Conservation (phyloP, 176 grass and related monocot genomes). For the Alopecurus myosuroides region DNA sequence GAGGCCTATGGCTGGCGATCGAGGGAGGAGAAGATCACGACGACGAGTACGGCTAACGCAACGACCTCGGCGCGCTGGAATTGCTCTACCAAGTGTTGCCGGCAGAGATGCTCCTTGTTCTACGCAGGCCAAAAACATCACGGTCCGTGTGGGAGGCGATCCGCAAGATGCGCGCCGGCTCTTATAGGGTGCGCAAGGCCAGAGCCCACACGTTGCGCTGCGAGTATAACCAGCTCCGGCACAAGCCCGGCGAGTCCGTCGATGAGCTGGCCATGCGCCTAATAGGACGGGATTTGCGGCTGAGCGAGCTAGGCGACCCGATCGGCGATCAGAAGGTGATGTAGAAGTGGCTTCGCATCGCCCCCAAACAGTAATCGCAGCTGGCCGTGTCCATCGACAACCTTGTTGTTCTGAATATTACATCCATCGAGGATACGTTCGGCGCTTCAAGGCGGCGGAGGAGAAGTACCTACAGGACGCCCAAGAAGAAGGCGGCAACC, state of each 20-base stretch:
- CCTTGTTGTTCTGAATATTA: background rate
- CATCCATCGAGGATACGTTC: background rate
- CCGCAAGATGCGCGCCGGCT: background rate
- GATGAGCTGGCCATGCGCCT: background rate
- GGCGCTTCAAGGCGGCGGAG: background rate
- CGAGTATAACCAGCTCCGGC: background rate
- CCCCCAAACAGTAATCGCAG: background rate
- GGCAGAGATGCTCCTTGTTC: background rate
- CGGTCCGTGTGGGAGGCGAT: background rate
- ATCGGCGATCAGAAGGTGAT: background rate
- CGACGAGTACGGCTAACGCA: background rate
- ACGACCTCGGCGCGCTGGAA: background rate
- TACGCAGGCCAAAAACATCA: background rate
- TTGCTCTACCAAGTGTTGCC: background rate
- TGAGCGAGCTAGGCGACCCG: background rate
- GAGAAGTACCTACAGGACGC: background rate
- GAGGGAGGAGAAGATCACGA: background rate
- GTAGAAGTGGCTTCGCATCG: background rate
- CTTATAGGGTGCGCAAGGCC: background rate
- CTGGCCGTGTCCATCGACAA: background rate
- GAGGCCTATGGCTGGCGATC: background rate
- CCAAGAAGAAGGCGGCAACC: background rate
- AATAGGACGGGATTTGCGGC: background rate
- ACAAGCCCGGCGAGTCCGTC: background rate
- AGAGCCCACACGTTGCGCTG: background rate